These are phyloP conservation scores for Rosa chinensis DNA, from an alignment of 306 rosid species.

Conservation along the genomic window DNA sequence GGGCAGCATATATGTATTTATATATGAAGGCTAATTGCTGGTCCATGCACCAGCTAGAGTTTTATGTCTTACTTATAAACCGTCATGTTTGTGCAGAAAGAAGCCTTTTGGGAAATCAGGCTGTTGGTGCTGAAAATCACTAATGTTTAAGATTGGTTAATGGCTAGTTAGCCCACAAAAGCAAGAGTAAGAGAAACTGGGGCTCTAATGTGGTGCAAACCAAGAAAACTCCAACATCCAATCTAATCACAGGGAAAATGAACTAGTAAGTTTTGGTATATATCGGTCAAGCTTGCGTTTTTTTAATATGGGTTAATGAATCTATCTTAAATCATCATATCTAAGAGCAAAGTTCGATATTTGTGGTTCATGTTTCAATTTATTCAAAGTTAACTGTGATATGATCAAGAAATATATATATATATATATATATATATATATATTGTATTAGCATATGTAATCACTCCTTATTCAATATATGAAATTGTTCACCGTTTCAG, in stretches of 20 bases:
- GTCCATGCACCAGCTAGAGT: not conserved
- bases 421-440: too few relatives aligned
- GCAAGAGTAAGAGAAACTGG: not conserved
- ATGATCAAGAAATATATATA: not conserved
- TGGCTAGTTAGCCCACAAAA: not conserved
- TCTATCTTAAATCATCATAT: not conserved
- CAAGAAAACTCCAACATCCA: not conserved
- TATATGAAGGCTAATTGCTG: not conserved
- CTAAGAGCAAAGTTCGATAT: not conserved
- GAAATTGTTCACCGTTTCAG: not conserved
- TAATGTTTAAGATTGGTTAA: constrained; percentile 4
- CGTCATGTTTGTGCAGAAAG: not conserved
- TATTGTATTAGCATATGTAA: too few relatives aligned
- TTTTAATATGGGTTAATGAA: not conserved
- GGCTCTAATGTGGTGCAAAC: not conserved
- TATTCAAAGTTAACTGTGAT: not conserved
- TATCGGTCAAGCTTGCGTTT: not conserved
- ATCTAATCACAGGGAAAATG: not conserved
- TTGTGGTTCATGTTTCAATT: not conserved
- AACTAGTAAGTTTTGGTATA: not conserved
- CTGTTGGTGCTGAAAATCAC: not conserved
- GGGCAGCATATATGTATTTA: not conserved
- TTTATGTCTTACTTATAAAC: constrained; percentile 8
- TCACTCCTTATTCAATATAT: not conserved
- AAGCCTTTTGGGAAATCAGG: not conserved